Percentiles rank a stretch among this genome's conserved stretches.
phyloP scores from a whole-genome alignment of 129 eudicot species.

The Centella asiatica region DNA sequence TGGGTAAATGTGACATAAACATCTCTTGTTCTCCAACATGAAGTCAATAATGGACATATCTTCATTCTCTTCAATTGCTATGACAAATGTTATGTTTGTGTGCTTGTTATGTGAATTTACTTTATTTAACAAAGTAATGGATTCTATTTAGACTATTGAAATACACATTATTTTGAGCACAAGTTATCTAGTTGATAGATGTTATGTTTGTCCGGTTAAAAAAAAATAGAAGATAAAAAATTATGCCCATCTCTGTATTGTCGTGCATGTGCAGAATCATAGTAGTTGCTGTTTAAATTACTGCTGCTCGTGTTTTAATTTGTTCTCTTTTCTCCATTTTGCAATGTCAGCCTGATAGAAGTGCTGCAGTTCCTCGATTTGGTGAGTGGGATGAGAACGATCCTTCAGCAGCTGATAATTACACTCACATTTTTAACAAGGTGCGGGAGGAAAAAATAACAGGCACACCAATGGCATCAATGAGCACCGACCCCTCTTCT shows the following conservation, averaged over 20 bases:
- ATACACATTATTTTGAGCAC: too few species aligned
- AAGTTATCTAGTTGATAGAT: too few species aligned
- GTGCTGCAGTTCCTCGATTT: conserved; percentile 70
- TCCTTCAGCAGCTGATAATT: conserved; percentile 68
- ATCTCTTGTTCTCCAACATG: too few species aligned
- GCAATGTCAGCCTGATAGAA: conserved; percentile 54
- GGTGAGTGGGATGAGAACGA: conserved; percentile 80
- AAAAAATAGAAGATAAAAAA: too few species aligned
- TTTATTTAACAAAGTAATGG: background rate
- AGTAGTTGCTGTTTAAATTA: background rate
- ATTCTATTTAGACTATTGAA: background rate
- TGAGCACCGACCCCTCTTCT: conserved; percentile 29
- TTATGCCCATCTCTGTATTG: too few species aligned
- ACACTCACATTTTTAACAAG: conserved; percentile 57
- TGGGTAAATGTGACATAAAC: too few species aligned
- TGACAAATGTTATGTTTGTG: too few species aligned
- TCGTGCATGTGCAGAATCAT: too few species aligned
- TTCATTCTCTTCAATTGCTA: too few species aligned
- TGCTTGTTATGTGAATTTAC: too few species aligned
- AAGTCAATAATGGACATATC: too few species aligned
- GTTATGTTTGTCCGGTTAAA: too few species aligned
- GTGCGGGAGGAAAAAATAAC: conserved; percentile 48
- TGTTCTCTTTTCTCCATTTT: background rate
- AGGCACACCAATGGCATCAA: conserved; percentile 27
- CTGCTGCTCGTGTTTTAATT: background rate